phyloP scores from a whole-genome alignment of 768 basidiomycete species.

The Boletus tomentosulus region DNA sequence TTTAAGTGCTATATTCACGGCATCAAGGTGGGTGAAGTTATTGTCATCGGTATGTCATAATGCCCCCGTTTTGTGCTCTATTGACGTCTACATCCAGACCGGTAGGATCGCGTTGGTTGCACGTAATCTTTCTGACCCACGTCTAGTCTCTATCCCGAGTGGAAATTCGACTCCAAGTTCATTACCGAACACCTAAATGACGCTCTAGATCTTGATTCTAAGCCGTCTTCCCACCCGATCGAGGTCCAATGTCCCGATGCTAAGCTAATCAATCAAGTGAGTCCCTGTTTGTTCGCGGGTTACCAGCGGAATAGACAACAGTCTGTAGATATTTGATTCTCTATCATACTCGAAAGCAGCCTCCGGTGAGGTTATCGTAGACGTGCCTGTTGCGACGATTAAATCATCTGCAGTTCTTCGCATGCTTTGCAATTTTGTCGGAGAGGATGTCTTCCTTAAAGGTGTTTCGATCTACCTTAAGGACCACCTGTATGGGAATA shows the following conservation, averaged over 20 bases:
- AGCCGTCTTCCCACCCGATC: constrained; percentile 86
- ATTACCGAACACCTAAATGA: constrained; percentile 69
- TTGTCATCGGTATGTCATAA: constrained; percentile 58
- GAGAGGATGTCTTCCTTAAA: constrained; percentile 82
- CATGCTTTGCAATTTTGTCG: constrained; percentile 87
- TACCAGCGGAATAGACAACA: neutral
- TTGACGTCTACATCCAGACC: constrained; percentile 40
- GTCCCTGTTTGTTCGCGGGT: neutral
- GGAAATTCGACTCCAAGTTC: constrained; percentile 80
- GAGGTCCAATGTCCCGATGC: constrained; percentile 89
- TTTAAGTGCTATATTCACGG: constrained; percentile 1
- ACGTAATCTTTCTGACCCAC: constrained; percentile 1
- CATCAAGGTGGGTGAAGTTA: constrained; percentile 79
- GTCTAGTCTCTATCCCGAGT: constrained; percentile 74
- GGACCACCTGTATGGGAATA: constrained; percentile 80
- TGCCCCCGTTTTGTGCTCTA: neutral
- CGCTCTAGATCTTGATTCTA: constrained; percentile 82
- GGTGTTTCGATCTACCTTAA: constrained; percentile 92
- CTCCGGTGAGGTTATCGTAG: constrained; percentile 44
- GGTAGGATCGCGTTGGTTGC: constrained; percentile 34
- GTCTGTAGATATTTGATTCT: constrained; percentile 77
- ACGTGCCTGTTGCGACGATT: neutral
- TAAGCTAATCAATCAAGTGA: constrained; percentile 73
- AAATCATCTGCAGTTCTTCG: constrained; percentile 62
- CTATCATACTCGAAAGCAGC: constrained; percentile 85